Conservation (phyloP, 2,329 filamentous ascomycete genomes). For the Neofusicoccum sp. region DNA sequence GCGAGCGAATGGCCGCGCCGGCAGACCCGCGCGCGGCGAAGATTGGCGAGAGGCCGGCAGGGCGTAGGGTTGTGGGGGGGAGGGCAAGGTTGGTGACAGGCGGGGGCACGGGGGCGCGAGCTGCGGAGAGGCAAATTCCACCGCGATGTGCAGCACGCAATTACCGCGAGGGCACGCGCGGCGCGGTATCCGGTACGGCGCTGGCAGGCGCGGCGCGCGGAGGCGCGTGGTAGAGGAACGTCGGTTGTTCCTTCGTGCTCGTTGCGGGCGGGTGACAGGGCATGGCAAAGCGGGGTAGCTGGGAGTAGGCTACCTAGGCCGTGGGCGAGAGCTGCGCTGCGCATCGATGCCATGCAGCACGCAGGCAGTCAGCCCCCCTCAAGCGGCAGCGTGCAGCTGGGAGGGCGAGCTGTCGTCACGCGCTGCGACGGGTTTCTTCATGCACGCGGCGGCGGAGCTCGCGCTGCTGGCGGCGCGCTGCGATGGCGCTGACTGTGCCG, state of each 20-base stretch:
- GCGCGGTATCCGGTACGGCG: background rate
- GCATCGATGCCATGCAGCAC: constrained; percentile 13
- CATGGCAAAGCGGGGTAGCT: constrained; percentile 15
- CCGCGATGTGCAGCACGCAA: background rate
- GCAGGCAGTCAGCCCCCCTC: constrained; percentile 16
- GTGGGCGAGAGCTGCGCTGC: background rate
- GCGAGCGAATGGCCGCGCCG: background rate
- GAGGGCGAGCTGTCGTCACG: background rate
- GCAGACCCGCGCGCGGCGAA: background rate
- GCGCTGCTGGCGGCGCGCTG: background rate
- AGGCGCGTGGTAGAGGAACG: constrained; percentile 1
- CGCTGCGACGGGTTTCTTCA: constrained; percentile 10
- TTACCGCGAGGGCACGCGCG: background rate
- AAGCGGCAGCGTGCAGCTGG: constrained; percentile 7
- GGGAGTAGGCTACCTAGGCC: constrained; percentile 2
- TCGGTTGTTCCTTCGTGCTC: background rate
- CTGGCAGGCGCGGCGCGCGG: background rate
- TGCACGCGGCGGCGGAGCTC: background rate
- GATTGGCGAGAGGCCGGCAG: background rate
- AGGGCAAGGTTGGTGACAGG: constrained; percentile 10
- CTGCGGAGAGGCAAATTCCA: constrained; percentile 11
- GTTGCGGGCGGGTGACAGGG: background rate
- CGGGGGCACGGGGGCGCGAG: background rate
- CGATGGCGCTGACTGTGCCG: constrained; percentile 9
- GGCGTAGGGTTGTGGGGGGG: constrained; percentile 3